Conservation (phyloP, 129 eudicot genomes). For the Lactuca saligna region DNA sequence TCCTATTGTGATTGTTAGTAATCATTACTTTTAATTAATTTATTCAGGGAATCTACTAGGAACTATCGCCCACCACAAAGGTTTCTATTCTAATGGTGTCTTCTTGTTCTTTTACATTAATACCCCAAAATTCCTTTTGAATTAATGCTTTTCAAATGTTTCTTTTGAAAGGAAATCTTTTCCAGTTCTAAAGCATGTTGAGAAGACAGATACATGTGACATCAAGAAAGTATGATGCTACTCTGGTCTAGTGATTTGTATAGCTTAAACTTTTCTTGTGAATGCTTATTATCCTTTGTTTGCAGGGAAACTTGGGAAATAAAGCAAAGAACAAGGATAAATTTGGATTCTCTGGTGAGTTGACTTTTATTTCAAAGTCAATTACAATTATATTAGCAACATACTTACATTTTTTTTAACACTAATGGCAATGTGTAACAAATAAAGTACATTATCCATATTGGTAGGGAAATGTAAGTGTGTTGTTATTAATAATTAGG, state of each 20-base stretch:
- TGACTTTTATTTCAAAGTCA: neutral
- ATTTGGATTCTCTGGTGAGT: constrained; percentile 62
- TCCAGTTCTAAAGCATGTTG: constrained; percentile 54
- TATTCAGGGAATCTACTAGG: constrained; percentile 47
- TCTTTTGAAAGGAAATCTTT: constrained; percentile 63
- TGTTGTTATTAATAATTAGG: no score
- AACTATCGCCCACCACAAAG: constrained; percentile 56
- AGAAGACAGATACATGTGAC: constrained; percentile 36
- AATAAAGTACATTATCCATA: no score
- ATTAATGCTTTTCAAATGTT: constrained; percentile 20
- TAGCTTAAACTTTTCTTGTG: neutral
- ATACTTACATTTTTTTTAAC: no score
- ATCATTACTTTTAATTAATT: neutral
- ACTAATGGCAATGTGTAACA: no score
- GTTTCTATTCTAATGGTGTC: constrained; percentile 32
- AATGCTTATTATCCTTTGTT: constrained; percentile 8
- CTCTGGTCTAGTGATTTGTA: neutral
- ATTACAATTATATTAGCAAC: no score
- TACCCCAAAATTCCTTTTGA: constrained; percentile 7
- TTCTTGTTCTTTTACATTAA: constrained; percentile 18
- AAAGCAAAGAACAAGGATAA: constrained; percentile 29
- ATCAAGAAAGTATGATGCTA: constrained; percentile 41
- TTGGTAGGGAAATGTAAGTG: no score
- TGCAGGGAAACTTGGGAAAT: constrained; percentile 49
- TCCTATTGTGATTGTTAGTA: constrained; percentile 1